Percentiles rank a stretch among this genome's conserved stretches.
phyloP scores from a whole-genome alignment of 2,329 filamentous ascomycete genomes.

The Paraconiothyrium sp. region DNA sequence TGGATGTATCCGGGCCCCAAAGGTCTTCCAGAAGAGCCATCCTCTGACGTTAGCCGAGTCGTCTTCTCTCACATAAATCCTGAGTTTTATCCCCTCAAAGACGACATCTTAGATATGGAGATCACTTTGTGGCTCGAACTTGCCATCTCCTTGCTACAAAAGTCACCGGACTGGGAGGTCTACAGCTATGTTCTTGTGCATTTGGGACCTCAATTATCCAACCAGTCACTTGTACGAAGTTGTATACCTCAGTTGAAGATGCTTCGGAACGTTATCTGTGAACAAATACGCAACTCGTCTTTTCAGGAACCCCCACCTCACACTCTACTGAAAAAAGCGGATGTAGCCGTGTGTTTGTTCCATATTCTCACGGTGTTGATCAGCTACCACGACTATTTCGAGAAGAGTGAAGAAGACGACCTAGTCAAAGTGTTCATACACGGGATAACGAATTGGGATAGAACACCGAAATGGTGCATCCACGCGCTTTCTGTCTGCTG shows the following conservation, averaged over 20 bases:
- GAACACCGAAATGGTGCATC: conserved; percentile 90
- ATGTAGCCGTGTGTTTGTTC: conserved; percentile 89
- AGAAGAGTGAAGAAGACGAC: conserved; percentile 86
- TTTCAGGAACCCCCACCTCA: conserved; percentile 83
- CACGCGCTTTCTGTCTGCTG: conserved; percentile 95
- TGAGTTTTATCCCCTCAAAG: conserved; percentile 41
- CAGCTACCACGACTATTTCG: conserved; percentile 87
- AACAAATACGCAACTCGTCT: conserved; percentile 78
- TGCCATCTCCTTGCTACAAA: conserved; percentile 76
- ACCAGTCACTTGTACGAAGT: conserved; percentile 83
- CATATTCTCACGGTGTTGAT: conserved; percentile 87
- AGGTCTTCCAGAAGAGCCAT: conserved; percentile 64
- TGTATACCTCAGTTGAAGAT: conserved; percentile 79
- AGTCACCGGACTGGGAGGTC: conserved; percentile 85
- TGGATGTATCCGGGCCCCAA: conserved; percentile 67
- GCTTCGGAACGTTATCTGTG: conserved; percentile 79
- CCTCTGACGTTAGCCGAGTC: conserved; percentile 58
- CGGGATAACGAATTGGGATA: conserved; percentile 84
- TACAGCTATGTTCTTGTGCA: conserved; percentile 91
- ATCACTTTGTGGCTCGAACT: conserved; percentile 74
- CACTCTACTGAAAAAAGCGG: conserved; percentile 84
- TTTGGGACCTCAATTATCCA: conserved; percentile 86
- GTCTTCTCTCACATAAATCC: conserved; percentile 60
- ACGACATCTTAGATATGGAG: conserved; percentile 60
- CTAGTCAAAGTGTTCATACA: conserved; percentile 86